These are phyloP conservation scores for Westerdykella sp. DNA, from an alignment of 2,329 filamentous ascomycete species.

Conservation along the genomic window DNA sequence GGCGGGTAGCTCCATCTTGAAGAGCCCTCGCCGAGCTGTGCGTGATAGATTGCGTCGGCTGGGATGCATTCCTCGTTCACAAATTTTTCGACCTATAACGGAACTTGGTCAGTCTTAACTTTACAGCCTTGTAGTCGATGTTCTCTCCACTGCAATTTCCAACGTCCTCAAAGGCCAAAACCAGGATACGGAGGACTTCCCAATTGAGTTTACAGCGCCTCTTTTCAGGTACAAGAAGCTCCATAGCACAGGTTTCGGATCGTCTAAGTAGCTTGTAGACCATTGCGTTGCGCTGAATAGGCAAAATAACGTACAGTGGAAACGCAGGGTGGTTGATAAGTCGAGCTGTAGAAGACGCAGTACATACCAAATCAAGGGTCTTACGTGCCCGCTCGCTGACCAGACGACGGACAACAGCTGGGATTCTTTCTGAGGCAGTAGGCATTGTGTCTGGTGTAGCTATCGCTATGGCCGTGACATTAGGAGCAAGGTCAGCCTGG, in stretches of 20 bases:
- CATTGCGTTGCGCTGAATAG: too few relatives aligned
- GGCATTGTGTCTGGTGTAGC: slow-evolving; percentile 8
- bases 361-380: slow-evolving; percentile 46
- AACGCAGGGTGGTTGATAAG: too few relatives aligned
- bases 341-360: too few relatives aligned
- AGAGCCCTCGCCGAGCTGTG: slow-evolving; percentile 68
- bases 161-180: slow-evolving; percentile 46
- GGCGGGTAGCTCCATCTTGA: slow-evolving; percentile 73
- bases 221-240: too few relatives aligned
- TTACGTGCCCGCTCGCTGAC: slow-evolving; percentile 79
- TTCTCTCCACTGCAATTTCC: slow-evolving; percentile 12
- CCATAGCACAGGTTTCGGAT: too few relatives aligned
- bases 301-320: too few relatives aligned
- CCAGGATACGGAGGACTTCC: too few relatives aligned
- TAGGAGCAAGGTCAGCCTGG: background rate
- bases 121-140: background rate
- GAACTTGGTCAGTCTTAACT: slow-evolving; percentile 17
- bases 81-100: slow-evolving; percentile 69
- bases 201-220: too few relatives aligned
- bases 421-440: slow-evolving; percentile 49
- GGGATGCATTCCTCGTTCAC: slow-evolving; percentile 77
- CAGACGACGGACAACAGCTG: slow-evolving; percentile 49
- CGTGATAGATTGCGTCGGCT: slow-evolving; percentile 69
- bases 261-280: too few relatives aligned
- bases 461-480: background rate